phyloP scores from a whole-genome alignment of 345 rosid genomes.

The Murraya paniculata region DNA sequence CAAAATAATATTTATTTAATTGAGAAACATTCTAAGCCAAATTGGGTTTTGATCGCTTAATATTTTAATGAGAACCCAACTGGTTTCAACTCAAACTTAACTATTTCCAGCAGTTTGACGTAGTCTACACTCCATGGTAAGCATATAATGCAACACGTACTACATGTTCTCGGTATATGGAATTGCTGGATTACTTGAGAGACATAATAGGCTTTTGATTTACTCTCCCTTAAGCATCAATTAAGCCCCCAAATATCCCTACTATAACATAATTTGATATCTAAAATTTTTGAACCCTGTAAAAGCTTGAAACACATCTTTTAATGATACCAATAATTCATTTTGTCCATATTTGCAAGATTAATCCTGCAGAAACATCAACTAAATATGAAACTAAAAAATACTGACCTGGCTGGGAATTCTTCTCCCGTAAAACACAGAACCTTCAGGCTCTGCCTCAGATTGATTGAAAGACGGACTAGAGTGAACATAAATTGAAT shows the following conservation, averaged over 20 bases:
- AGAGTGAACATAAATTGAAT: conserved; percentile 67
- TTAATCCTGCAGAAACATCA: neutral
- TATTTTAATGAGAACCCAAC: neutral
- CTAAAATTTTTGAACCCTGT: neutral
- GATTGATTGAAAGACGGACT: conserved; percentile 47
- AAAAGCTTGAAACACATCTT: neutral
- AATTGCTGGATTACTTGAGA: neutral
- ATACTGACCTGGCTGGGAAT: conserved; percentile 76
- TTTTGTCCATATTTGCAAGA: neutral
- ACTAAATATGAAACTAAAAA: neutral
- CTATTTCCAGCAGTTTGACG: neutral
- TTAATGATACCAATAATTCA: neutral
- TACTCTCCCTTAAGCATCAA: neutral
- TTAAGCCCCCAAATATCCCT: neutral
- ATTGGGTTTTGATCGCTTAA: neutral
- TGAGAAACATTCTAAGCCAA: neutral
- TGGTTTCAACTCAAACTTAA: neutral
- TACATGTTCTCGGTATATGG: neutral
- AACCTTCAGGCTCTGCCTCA: conserved; percentile 35
- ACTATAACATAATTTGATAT: neutral
- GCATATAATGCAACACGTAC: neutral
- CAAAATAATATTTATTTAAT: neutral
- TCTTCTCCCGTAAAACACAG: conserved; percentile 60
- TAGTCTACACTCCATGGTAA: neutral
- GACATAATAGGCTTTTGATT: conserved; percentile 5